A percentile compares a stretch with the other conserved stretches of the same genome.
phyloP scores from a whole-genome alignment of 805 yeast genomes.

The Candida loeiensis region DNA sequence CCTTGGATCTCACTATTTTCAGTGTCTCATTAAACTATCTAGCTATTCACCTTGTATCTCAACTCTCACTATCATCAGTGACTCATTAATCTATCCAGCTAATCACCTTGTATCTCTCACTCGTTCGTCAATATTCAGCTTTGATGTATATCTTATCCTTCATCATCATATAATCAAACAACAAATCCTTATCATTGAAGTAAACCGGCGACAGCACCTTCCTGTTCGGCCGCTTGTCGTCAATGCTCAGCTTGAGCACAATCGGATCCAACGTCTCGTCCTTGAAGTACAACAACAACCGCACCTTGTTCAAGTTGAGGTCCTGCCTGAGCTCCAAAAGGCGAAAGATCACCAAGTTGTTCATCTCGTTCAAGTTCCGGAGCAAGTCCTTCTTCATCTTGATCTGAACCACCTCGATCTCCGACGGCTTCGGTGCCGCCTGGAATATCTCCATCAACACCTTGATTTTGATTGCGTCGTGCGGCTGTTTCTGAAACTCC shows the following conservation, averaged over 20 bases:
- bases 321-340: slow-evolving; percentile 15
- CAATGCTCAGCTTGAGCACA: slow-evolving; percentile 13
- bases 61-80: too few relatives aligned
- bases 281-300: slow-evolving; percentile 17
- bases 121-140: slow-evolving; percentile 13
- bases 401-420: slow-evolving; percentile 9
- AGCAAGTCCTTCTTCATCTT: slow-evolving; percentile 16
- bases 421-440: slow-evolving; percentile 1
- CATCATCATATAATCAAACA: slow-evolving; percentile 21
- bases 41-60: too few relatives aligned
- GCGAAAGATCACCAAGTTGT: slow-evolving; percentile 15
- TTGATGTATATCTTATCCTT: slow-evolving; percentile 20
- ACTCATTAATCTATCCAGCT: slow-evolving; percentile 5
- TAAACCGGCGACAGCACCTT: slow-evolving; percentile 4
- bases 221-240: slow-evolving; percentile 4
- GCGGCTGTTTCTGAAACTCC: not conserved
- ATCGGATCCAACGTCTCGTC: slow-evolving; percentile 18
- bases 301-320: slow-evolving; percentile 13
- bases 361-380: slow-evolving; percentile 16
- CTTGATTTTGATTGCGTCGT: slow-evolving; percentile 7
- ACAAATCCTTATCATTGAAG: slow-evolving; percentile 12
- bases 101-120: too few relatives aligned
- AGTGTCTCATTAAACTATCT: too few relatives aligned
- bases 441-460: slow-evolving; percentile 8
- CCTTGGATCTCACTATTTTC: too few relatives aligned